Base-by-base conservation (phyloP, 2,329 filamentous ascomycete species). In the Huntiella decipiens region DNA sequence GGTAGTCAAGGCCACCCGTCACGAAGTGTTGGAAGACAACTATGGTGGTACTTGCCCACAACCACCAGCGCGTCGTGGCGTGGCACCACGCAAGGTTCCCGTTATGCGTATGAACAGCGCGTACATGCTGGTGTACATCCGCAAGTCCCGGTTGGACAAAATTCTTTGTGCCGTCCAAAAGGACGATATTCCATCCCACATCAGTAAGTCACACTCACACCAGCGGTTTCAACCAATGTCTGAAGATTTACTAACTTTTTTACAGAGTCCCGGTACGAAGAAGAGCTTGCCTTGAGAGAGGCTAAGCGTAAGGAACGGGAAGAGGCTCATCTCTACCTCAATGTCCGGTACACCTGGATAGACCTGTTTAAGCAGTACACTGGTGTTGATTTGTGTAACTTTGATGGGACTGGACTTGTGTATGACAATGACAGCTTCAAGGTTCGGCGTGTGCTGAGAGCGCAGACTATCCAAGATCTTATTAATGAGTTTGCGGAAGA, bases 61-160 rank as follows among this genome's bases (percentile, higher is more conserved):
- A 4, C 61, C 67, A 1, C 67, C 67, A 15, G 65, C 67, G 7
- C 61, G 63, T 37, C 54, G 63, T 10, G 66, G 68, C n/a, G 57
- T 64, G 2, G 59, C 63, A 3, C 55, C 64, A n/a, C 66, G 69
- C 43, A 76, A 73, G 59, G 71, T 66, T 3, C 72, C 74, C 1
- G 60, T 75, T 54, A 71, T 79, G 63, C 70, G 76, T 45, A 73
- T 77, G 50, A 79, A 77, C 62, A 98, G 87, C 60, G 92, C 91
- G 4, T 98, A 98, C 67, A 98, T 98, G 91, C 64, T 98, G 67
- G 92, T 98, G 2, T 98, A 98, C 58, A 85, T 98, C 53, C 79
- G 91, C 39, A 83, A 94, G 59, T 82, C 79, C 44, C 75, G 79
- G 47, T 63, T 93, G n/a, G 82, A 94, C 56, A 71, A 82, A 53